Evolutionary conservation across 164 flowering plant species (phyloP), one percentile per base, ranked within the genome.

Genomic region (Chimonanthus salicifolius): DNA sequence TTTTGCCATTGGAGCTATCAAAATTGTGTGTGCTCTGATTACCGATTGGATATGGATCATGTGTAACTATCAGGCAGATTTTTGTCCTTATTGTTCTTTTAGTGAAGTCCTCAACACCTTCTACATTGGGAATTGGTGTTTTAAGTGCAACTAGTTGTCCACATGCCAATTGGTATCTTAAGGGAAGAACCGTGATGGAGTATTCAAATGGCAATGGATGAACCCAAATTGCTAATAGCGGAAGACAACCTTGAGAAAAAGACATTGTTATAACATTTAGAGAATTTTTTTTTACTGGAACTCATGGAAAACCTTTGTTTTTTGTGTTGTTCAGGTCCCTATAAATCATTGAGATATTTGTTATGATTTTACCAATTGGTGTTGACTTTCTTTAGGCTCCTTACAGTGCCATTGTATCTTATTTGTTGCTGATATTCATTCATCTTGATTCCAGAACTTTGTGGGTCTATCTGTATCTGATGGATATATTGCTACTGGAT

Each of bases 401-500:
- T 54, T 0, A n/a, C 16, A 54, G n/a, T 11, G 16, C 16, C 16
- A 54, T 54, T 54, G 60, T 4, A 47, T 46, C 45, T 69, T 62
- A 15, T 64, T 72, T 69, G 21, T 64, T 69, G 46, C 76, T 81
- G 64, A 75, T 77, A 21, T 72, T 21, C 74, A 44, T 75, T 60
- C 70, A 68, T 54, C 73, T 77, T 81, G 67, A 16, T 83, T 84
- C 44, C 90, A 96, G 99, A 96, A 92, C 83, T 96, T 96, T 77
- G 99, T 96, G 51, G 99, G 99, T 47, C 80, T 96, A 74, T 94
- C 99, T 9, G 88, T 92, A 62, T 85, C 87, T 63, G 97, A 96
- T 71, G 97, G 97, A 71, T 96, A 90, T 80, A 92, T 96, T 60
- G 97, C 95, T 15, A 92, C 97, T 0, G 98, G 99, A 74, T 95